Conservation (phyloP, 179 eudicot species). For the Corrigiola litoralis region DNA sequence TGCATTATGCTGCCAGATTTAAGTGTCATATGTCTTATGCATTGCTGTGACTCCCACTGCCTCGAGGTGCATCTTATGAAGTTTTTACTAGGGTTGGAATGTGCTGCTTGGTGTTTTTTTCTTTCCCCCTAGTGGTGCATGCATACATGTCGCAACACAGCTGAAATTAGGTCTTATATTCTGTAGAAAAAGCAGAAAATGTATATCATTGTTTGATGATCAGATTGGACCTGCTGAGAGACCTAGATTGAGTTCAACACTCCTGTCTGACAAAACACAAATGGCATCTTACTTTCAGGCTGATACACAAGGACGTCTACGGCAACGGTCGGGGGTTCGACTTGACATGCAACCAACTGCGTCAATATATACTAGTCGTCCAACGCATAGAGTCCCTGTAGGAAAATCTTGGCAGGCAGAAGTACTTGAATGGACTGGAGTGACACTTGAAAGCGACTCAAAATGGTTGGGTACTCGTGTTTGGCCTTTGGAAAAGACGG, state of each 20-base stretch:
- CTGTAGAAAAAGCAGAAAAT: constrained; percentile 66
- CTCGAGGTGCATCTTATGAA: not conserved
- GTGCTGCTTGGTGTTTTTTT: not conserved
- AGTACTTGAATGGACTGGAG: constrained; percentile 61
- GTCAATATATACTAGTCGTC: constrained; percentile 24
- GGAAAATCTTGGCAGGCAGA: constrained; percentile 62
- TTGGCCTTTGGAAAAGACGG: constrained; percentile 58
- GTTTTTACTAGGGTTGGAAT: not conserved
- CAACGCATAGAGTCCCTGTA: constrained; percentile 46
- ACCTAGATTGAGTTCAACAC: constrained; percentile 53
- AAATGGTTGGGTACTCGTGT: constrained; percentile 62
- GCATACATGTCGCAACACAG: not conserved
- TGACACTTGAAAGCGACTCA: constrained; percentile 38
- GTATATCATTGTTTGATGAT: constrained; percentile 70
- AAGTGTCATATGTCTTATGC: not conserved
- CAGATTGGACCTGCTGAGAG: constrained; percentile 31
- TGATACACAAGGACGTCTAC: constrained; percentile 25
- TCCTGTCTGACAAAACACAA: constrained; percentile 24
- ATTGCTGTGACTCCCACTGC: not conserved
- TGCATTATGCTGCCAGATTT: not conserved
- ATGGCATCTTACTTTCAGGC: constrained; percentile 21
- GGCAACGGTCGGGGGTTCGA: constrained; percentile 23
- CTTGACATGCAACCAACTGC: constrained; percentile 23
- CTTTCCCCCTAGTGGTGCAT: too few species aligned
- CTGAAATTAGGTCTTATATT: not conserved